Percentiles rank a stretch among this genome's conserved stretches.
Conservation (phyloP, 73 alveolate species). For the Uronychia binucleata region DNA sequence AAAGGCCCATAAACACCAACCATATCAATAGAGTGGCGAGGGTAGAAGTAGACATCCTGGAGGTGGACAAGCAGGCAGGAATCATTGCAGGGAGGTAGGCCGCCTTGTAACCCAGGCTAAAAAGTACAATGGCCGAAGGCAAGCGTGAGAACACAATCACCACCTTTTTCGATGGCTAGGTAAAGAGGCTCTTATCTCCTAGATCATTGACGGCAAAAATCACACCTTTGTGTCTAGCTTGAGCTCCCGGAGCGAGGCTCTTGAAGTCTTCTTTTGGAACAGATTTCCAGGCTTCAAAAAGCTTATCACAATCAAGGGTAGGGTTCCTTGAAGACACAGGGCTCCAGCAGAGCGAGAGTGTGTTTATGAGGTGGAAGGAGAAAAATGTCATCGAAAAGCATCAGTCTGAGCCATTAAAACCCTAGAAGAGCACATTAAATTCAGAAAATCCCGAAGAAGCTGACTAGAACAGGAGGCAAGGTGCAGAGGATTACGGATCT, state of each 20-base stretch:
- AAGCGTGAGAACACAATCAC: not conserved
- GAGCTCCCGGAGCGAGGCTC: conserved; percentile 19
- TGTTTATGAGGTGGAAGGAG: conserved; percentile 47
- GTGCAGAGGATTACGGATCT: not conserved
- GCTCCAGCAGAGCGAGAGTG: not conserved
- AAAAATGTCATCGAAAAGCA: conserved; percentile 10
- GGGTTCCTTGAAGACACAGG: not conserved
- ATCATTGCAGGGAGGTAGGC: not conserved
- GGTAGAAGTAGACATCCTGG: not conserved
- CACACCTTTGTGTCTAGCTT: conserved; percentile 20
- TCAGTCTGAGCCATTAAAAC: not conserved
- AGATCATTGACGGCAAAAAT: conserved; percentile 34
- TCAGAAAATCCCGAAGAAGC: too few species aligned
- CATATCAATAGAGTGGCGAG: not conserved
- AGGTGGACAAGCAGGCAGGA: not conserved
- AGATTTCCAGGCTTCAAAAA: conserved; percentile 41
- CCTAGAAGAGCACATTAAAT: too few species aligned
- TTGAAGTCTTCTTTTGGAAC: conserved; percentile 38
- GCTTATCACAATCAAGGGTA: not conserved
- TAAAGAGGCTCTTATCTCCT: not conserved
- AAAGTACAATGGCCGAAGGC: not conserved
- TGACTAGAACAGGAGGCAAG: not conserved
- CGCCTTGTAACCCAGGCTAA: not conserved
- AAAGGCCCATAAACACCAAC: not conserved
- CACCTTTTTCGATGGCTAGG: not conserved